These are phyloP conservation scores for Clarireedia paspali DNA, from an alignment of 2,329 filamentous ascomycete species.

Conservation along the genomic window DNA sequence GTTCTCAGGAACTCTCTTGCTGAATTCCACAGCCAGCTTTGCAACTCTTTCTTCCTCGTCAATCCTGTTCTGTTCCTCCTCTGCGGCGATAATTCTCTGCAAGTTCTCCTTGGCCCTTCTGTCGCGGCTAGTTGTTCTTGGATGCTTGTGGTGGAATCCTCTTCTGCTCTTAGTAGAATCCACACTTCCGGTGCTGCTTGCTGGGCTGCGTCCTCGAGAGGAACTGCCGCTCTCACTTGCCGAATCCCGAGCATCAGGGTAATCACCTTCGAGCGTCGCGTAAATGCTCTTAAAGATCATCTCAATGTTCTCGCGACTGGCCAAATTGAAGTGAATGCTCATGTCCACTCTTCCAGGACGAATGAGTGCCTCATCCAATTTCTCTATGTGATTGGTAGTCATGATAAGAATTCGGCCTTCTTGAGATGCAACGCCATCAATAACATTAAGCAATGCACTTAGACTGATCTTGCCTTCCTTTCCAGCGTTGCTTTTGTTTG, in stretches of 20 bases:
- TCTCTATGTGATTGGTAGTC: constrained; percentile 60
- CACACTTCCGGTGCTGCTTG: not conserved
- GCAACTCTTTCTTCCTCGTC: constrained; percentile 15
- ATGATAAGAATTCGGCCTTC: constrained; percentile 64
- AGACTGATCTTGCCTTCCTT: constrained; percentile 48
- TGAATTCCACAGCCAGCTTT: constrained; percentile 44
- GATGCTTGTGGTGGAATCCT: constrained; percentile 8
- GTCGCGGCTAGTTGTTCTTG: constrained; percentile 23
- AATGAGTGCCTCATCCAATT: constrained; percentile 53
- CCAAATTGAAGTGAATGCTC: constrained; percentile 43
- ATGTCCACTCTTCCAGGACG: constrained; percentile 56
- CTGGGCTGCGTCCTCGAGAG: constrained; percentile 37
- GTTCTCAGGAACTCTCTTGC: constrained; percentile 41
- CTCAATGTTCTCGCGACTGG: constrained; percentile 21
- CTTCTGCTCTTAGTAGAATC: constrained; percentile 10
- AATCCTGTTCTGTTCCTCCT: constrained; percentile 13
- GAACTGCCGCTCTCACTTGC: constrained; percentile 27
- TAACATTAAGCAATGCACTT: constrained; percentile 58
- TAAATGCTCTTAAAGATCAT: constrained; percentile 28
- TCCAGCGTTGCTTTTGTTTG: not conserved
- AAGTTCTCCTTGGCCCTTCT: not conserved
- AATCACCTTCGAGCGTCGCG: constrained; percentile 32
- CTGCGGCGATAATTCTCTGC: not conserved
- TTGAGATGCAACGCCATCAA: constrained; percentile 60
- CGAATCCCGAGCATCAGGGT: constrained; percentile 1